phyloP scores from a whole-genome alignment of 2,329 filamentous ascomycete genomes.

The Hypoxylon sp. region DNA sequence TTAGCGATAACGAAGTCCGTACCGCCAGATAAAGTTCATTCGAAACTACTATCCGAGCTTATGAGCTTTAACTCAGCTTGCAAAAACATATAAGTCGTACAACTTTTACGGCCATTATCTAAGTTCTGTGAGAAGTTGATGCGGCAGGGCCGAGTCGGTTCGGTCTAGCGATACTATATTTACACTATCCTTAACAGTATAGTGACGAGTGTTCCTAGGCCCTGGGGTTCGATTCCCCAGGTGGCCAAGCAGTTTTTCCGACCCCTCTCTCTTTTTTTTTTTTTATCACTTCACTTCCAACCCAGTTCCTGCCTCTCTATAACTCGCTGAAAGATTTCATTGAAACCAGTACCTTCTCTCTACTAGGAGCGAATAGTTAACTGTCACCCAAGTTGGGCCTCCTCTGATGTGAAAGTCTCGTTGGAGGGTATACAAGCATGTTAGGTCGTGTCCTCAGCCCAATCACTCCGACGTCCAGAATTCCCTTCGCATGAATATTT shows the following conservation, averaged over 20 bases:
- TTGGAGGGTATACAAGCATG: not conserved
- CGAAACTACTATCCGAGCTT: not conserved
- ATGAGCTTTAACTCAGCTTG: not conserved
- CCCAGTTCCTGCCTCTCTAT: not conserved
- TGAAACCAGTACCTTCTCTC: too few relatives aligned
- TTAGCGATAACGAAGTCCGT: not conserved
- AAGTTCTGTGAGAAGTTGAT: not conserved
- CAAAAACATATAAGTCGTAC: not conserved
- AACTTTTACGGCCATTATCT: not conserved
- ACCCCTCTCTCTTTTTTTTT: not conserved
- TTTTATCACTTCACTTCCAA: too few relatives aligned
- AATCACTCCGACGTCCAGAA: not conserved
- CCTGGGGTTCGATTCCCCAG: constrained; percentile 1
- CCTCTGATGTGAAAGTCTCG: not conserved
- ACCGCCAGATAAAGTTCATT: not conserved
- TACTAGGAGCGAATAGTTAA: not conserved
- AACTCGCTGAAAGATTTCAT: too few relatives aligned
- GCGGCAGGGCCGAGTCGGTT: not conserved
- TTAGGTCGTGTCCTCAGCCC: not conserved
- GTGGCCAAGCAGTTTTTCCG: not conserved
- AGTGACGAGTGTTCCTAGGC: not conserved
- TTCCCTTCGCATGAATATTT: not conserved
- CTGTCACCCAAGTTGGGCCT: not conserved
- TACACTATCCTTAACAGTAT: not conserved
- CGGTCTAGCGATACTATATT: not conserved